Evolutionary conservation across 2,329 filamentous ascomycete genomes (phyloP).

Genomic region (Oidium heveae): DNA sequence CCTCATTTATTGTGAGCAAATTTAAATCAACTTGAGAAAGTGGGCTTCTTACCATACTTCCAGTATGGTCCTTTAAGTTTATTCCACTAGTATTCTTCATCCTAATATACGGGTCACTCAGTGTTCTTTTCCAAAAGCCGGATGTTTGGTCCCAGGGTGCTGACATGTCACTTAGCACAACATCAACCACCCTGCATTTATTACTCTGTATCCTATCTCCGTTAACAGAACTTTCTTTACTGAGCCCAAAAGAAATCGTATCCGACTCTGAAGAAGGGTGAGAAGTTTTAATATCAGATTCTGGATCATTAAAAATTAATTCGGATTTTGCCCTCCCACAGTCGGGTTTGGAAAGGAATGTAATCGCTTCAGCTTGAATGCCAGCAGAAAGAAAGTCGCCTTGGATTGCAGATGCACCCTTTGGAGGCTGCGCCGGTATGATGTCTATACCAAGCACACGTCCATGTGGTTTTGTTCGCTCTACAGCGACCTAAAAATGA

Average conservation of each 20-base stretch:
- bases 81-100: constrained; percentile 98
- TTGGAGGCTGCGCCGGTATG: constrained; percentile 73
- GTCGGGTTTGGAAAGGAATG: constrained; percentile 42
- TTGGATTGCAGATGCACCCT: constrained; percentile 81
- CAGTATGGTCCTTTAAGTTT: constrained; percentile 62
- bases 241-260: not conserved
- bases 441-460: constrained; percentile 80
- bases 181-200: constrained; percentile 34
- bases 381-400: constrained; percentile 63
- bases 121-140: constrained; percentile 60
- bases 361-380: constrained; percentile 53
- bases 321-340: constrained; percentile 23
- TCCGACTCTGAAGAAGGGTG: not conserved
- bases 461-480: constrained; percentile 50
- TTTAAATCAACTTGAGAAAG: not conserved
- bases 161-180: constrained; percentile 98
- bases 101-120: constrained; percentile 93
- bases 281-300: not conserved
- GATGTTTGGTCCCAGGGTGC: constrained; percentile 71
- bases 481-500: constrained; percentile 45
- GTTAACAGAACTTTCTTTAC: constrained; percentile 6
- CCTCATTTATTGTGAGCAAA: constrained; percentile 24
- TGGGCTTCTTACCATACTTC: constrained; percentile 63
- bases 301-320: constrained; percentile 4
- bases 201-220: constrained; percentile 19